A percentile compares a stretch with the other conserved stretches of the same genome.
These are phyloP conservation scores for Lanmaoa rubissima DNA, from an alignment of 768 basidiomycete species.

Conservation along the genomic window DNA sequence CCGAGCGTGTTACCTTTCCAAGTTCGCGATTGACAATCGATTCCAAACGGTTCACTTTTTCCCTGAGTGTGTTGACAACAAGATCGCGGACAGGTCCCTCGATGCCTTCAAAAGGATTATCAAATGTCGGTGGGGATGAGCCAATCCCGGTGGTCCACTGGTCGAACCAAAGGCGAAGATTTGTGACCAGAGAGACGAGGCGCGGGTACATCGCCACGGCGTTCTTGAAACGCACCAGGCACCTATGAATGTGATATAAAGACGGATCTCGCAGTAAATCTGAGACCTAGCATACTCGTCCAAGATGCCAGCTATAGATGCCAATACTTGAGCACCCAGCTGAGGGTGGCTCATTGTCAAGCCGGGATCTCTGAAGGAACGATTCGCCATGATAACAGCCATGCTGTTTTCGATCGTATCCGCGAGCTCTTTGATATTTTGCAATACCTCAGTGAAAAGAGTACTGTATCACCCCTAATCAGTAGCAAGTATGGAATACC, in stretches of 20 bases:
- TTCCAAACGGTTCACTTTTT: slow-evolving; percentile 32
- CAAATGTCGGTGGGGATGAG: slow-evolving; percentile 40
- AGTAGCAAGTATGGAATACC: slow-evolving; percentile 1
- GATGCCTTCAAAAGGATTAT: slow-evolving; percentile 39
- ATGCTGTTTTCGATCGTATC: slow-evolving; percentile 42
- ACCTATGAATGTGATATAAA: slow-evolving; percentile 35
- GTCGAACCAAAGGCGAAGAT: slow-evolving; percentile 45
- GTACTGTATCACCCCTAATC: slow-evolving; percentile 30
- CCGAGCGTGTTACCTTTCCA: slow-evolving; percentile 30
- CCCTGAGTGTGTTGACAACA: slow-evolving; percentile 31
- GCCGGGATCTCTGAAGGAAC: slow-evolving; percentile 34
- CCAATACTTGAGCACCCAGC: slow-evolving; percentile 43
- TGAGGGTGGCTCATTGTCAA: slow-evolving; percentile 11
- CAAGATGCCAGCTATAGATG: slow-evolving; percentile 45
- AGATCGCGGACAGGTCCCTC: slow-evolving; percentile 35
- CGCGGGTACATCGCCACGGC: slow-evolving; percentile 45
- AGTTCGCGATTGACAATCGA: slow-evolving; percentile 54
- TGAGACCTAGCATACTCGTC: slow-evolving; percentile 43
- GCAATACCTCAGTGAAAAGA: slow-evolving; percentile 44
- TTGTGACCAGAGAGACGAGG: slow-evolving; percentile 40
- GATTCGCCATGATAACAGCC: slow-evolving; percentile 26
- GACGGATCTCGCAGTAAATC: slow-evolving; percentile 18
- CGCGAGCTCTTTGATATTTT: slow-evolving; percentile 44
- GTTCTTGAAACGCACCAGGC: slow-evolving; percentile 57
- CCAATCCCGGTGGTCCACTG: slow-evolving; percentile 46